Percentiles rank a stretch among this genome's conserved stretches.
Conservation (phyloP, 2,329 filamentous ascomycete species). For the Diplodia mutila region DNA sequence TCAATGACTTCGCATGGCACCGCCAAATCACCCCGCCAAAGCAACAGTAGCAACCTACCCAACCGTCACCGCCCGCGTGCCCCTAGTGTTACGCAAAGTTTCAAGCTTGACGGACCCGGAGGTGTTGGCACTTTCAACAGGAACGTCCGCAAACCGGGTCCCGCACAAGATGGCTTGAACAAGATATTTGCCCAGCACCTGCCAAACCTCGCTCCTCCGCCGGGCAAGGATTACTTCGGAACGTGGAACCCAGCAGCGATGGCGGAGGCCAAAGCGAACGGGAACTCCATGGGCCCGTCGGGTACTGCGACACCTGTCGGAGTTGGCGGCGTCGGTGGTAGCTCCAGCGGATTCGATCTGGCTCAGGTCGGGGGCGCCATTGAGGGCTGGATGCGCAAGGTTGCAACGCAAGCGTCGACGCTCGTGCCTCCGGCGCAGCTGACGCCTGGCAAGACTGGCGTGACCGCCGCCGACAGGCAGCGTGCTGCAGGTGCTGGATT, state of each 20-base stretch:
- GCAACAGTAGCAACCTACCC: conserved; percentile 44
- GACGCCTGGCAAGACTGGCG: not conserved
- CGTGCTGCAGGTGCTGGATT: conserved; percentile 5
- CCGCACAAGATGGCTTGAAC: conserved; percentile 82
- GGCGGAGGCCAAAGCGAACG: conserved; percentile 9
- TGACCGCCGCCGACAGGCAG: not conserved
- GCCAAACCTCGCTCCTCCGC: conserved; percentile 68
- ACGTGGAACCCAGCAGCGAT: conserved; percentile 43
- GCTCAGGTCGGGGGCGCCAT: conserved; percentile 86
- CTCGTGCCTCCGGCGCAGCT: conserved; percentile 20
- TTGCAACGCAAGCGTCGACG: conserved; percentile 64
- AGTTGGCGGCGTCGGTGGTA: conserved; percentile 26
- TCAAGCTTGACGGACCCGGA: conserved; percentile 77
- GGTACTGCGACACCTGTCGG: conserved; percentile 30
- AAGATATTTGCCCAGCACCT: conserved; percentile 82
- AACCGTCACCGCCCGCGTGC: conserved; percentile 41
- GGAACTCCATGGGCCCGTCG: conserved; percentile 35
- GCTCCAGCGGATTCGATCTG: conserved; percentile 52
- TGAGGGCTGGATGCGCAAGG: conserved; percentile 86
- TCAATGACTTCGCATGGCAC: conserved; percentile 39
- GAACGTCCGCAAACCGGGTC: conserved; percentile 74
- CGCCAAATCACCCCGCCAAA: conserved; percentile 44
- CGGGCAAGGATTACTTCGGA: conserved; percentile 59
- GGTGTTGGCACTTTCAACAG: conserved; percentile 82
- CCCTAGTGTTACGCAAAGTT: conserved; percentile 39